A percentile compares a stretch with the other conserved stretches of the same genome.
phyloP scores from a whole-genome alignment of 495 filamentous ascomycete genomes.

The Bacidia rubella region DNA sequence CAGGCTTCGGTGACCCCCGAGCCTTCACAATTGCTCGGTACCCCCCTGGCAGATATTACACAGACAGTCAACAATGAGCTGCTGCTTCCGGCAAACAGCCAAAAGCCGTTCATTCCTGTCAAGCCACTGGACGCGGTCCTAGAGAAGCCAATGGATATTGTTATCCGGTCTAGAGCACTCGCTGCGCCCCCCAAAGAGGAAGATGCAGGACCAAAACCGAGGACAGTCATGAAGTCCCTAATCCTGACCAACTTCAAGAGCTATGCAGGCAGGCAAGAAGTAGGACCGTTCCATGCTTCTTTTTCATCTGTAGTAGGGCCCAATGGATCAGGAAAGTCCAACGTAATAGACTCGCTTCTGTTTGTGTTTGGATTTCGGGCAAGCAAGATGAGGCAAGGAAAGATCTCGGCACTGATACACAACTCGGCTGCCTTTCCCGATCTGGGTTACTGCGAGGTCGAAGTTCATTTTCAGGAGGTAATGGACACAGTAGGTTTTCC shows the following conservation, averaged over 20 bases:
- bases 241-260: slow-evolving; percentile 95
- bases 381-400: slow-evolving; percentile 98
- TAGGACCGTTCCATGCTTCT: slow-evolving; percentile 90
- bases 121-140: slow-evolving; percentile 60
- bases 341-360: slow-evolving; percentile 93
- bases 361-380: slow-evolving; percentile 98
- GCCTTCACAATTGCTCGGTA: slow-evolving; percentile 39
- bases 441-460: slow-evolving; percentile 81
- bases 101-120: slow-evolving; percentile 46
- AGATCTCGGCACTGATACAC: slow-evolving; percentile 93
- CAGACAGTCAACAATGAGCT: slow-evolving; percentile 50
- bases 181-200: slow-evolving; percentile 53
- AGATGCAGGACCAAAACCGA: slow-evolving; percentile 55
- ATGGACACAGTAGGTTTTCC: slow-evolving; percentile 49
- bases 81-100: slow-evolving; percentile 28
- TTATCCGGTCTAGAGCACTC: slow-evolving; percentile 70
- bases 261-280: slow-evolving; percentile 88
- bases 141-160: slow-evolving; percentile 88
- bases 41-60: slow-evolving; percentile 70
- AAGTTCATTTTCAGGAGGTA: slow-evolving; percentile 90
- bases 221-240: slow-evolving; percentile 82
- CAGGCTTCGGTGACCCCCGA: slow-evolving; percentile 42
- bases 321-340: slow-evolving; percentile 96
- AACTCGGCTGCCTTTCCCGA: slow-evolving; percentile 81
- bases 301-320: slow-evolving; percentile 98